Base-by-base conservation (phyloP, 2,329 filamentous ascomycete species). In the Coleophoma cylindrospora region DNA sequence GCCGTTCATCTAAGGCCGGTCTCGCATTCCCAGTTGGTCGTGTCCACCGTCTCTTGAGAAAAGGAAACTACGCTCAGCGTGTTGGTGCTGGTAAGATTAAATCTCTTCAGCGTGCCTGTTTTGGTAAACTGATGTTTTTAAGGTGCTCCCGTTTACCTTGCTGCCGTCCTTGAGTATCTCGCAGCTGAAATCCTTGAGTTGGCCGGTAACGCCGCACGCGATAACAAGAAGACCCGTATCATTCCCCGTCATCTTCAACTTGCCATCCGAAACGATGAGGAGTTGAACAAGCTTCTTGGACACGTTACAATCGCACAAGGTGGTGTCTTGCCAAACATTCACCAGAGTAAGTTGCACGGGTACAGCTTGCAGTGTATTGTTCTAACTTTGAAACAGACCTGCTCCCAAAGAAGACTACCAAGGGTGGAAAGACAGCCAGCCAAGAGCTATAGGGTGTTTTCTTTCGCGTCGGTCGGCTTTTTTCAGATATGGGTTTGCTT, bases 211-310 rank as follows among this genome's bases (percentile, higher is more conserved):
- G 94, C 94, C 66, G 94, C 94, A 58, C 92, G 94, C 66, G 94
- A 99, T 79, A 96, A 97, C 86, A 99, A 99, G 89, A 97, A 97
- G 88, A 99, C 92, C 60, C 91, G 94, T 87, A 99, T 99, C 79
- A 99, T 97, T 55, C 94, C 94, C 60, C 91, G 94, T 75, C 94
- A 99, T 76, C 84, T 99, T 44, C 94, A 99, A 80, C 90, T 99
- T 64, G 94, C 94, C 75, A 99, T 99, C 80, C 87, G 94, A 69
- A 96, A 96, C 79, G 92, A 97, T 74, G 92, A 97, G 83, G 94
- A 99, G 77, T 74, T 97, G 88, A 96, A 97, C 88, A 97, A 96
- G 84, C 86, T 95, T 57, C 81, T 96, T 59, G 91, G 91, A 52
- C 90, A 95, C 71, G 91, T 96, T 74, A 96, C 91, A 70, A 96